These are phyloP conservation scores for Primulina eburnea DNA, from an alignment of 257 asterid species.

Conservation along the genomic window DNA sequence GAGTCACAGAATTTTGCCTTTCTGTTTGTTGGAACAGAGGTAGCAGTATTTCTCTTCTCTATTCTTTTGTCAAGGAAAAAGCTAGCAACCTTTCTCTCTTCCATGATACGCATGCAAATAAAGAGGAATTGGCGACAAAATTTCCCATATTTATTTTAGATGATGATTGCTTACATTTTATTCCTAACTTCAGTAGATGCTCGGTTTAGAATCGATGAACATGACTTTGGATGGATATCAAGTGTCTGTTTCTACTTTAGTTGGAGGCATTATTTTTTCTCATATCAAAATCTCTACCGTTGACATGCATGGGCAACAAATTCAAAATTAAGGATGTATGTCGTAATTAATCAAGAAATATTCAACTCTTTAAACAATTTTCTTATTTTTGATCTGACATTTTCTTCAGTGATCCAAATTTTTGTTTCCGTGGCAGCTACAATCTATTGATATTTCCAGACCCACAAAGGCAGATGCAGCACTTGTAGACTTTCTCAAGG, in stretches of 20 bases:
- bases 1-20: conserved; percentile 63
- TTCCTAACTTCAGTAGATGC: conserved; percentile 22
- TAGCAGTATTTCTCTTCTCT: conserved; percentile 27
- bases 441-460: conserved; percentile 58
- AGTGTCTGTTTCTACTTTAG: background rate
- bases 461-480: conserved; percentile 55
- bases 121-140: conserved; percentile 10
- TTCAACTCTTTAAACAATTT: conserved; percentile 5
- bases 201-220: conserved; percentile 12
- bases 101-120: conserved; percentile 1
- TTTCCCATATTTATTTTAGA: conserved; percentile 13
- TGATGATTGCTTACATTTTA: conserved; percentile 6
- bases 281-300: conserved; percentile 6
- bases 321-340: conserved; percentile 3
- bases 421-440: conserved; percentile 47
- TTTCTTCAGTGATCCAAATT: conserved; percentile 25
- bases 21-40: conserved; percentile 84
- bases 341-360: conserved; percentile 11
- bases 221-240: conserved; percentile 12
- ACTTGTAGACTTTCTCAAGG: conserved; percentile 81
- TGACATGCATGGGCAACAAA: conserved; percentile 8
- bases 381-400: conserved; percentile 12
- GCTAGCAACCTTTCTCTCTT: conserved; percentile 3
- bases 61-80: conserved; percentile 7
- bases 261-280: conserved; percentile 19